phyloP scores from a whole-genome alignment of 352 stramenopile species.

The Globisporangium paddicum region DNA sequence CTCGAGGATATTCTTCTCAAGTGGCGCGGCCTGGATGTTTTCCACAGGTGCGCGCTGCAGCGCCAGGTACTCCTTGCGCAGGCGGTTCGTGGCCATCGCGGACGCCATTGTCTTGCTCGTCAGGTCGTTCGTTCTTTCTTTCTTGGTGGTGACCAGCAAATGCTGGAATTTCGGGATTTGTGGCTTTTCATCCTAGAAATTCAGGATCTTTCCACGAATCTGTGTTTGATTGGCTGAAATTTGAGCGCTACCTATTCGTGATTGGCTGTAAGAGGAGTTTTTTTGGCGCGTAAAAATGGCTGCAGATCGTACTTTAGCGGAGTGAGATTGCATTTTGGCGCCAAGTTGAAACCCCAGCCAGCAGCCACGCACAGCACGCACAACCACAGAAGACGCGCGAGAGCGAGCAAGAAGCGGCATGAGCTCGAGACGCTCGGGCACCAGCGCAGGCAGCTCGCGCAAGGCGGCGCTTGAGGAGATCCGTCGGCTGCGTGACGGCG shows the following conservation, averaged over 20 bases:
- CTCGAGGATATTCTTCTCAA: conserved; percentile 94
- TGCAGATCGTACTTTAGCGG: neutral
- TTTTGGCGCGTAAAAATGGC: neutral
- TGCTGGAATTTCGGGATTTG: too few relatives aligned
- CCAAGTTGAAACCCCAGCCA: neutral
- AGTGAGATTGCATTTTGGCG: neutral
- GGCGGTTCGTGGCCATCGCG: conserved; percentile 78
- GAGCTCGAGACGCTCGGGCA: conserved; percentile 51
- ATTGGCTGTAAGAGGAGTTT: neutral
- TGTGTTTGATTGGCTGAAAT: too few relatives aligned
- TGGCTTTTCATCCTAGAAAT: neutral
- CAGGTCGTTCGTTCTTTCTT: neutral
- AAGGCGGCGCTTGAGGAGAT: conserved; percentile 74
- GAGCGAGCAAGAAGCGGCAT: conserved; percentile 18
- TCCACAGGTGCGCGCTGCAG: conserved; percentile 84
- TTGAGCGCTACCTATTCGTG: too few relatives aligned
- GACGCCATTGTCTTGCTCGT: conserved; percentile 57
- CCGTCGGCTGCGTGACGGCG: conserved; percentile 57
- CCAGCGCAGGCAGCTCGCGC: conserved; percentile 28
- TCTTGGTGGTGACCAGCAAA: neutral
- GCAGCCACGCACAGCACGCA: neutral
- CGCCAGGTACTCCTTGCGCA: conserved; percentile 89
- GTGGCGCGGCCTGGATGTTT: conserved; percentile 83
- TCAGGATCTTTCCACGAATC: too few relatives aligned
- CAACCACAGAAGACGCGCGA: neutral